A percentile compares a stretch with the other conserved stretches of the same genome.
Conservation (phyloP, 73 alveolate genomes). For the Durusdinium trenchii region DNA sequence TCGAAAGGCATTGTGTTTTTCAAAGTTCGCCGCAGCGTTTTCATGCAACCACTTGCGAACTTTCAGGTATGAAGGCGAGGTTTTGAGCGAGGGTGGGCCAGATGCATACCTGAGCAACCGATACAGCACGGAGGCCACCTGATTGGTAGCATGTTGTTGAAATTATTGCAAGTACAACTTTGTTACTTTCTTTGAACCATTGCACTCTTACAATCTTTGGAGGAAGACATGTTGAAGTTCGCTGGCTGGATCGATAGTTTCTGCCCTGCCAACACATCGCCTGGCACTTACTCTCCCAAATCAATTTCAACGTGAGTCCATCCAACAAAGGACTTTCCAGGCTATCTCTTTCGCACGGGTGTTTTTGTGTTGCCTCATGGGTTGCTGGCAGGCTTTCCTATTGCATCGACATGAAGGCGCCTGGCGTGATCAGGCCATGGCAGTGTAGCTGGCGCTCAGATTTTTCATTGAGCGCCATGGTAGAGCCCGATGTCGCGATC, state of each 20-base stretch:
- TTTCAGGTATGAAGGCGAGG: not conserved
- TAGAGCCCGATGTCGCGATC: not conserved
- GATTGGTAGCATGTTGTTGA: not conserved
- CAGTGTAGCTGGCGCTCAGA: not conserved
- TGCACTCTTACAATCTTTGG: too few species aligned
- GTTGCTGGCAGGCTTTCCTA: not conserved
- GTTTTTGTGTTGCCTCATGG: too few species aligned
- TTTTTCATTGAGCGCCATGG: not conserved
- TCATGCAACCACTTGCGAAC: too few species aligned
- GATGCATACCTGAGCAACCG: not conserved
- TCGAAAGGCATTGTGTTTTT: too few species aligned
- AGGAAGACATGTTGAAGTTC: not conserved
- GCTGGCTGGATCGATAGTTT: not conserved
- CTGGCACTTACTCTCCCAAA: too few species aligned
- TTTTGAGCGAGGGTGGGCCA: not conserved
- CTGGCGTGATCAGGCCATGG: slow-evolving; percentile 16
- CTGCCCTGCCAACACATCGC: not conserved
- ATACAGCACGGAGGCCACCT: not conserved
- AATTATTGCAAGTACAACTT: not conserved
- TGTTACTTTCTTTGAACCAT: too few species aligned
- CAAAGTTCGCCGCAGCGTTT: too few species aligned
- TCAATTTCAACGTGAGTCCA: too few species aligned
- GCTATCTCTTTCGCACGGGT: too few species aligned
- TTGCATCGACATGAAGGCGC: not conserved
- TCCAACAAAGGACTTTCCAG: too few species aligned